phyloP scores from a whole-genome alignment of 768 basidiomycete species.

The Agrocybe chaxingu region DNA sequence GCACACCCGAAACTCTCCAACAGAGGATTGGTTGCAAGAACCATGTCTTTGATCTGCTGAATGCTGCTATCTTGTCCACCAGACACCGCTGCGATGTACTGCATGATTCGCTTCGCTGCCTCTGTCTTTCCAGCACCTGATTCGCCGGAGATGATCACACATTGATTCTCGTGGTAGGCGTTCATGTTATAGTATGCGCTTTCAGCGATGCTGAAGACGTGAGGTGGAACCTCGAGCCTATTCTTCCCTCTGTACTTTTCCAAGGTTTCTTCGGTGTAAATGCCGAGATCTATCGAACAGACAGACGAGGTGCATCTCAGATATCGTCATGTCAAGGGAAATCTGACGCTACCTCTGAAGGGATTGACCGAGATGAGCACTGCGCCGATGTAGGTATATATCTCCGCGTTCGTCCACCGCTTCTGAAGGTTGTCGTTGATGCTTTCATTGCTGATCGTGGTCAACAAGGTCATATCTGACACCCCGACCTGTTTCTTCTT shows the following conservation, averaged over 20 bases:
- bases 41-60: slow-evolving; percentile 99
- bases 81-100: slow-evolving; percentile 97
- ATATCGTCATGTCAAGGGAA: not conserved
- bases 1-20: slow-evolving; percentile 99
- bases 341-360: slow-evolving; percentile 65
- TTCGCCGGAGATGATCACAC: slow-evolving; percentile 99
- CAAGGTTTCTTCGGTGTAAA: slow-evolving; percentile 90
- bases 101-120: slow-evolving; percentile 99
- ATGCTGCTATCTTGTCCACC: slow-evolving; percentile 87
- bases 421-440: slow-evolving; percentile 98
- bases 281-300: slow-evolving; percentile 76
- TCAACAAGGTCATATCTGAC: slow-evolving; percentile 96
- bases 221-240: slow-evolving; percentile 94
- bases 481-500: slow-evolving; percentile 99
- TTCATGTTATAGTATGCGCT: slow-evolving; percentile 99
- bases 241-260: slow-evolving; percentile 93
- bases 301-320: slow-evolving; percentile 6
- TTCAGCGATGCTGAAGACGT: slow-evolving; percentile 97
- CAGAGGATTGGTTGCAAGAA: slow-evolving; percentile 94
- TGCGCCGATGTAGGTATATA: slow-evolving; percentile 98
- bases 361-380: slow-evolving; percentile 99
- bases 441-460: slow-evolving; percentile 95
- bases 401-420: slow-evolving; percentile 92
- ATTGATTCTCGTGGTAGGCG: slow-evolving; percentile 98
- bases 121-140: slow-evolving; percentile 99